Base-by-base conservation (phyloP, 345 rosid species). In the Combretum micranthum region DNA sequence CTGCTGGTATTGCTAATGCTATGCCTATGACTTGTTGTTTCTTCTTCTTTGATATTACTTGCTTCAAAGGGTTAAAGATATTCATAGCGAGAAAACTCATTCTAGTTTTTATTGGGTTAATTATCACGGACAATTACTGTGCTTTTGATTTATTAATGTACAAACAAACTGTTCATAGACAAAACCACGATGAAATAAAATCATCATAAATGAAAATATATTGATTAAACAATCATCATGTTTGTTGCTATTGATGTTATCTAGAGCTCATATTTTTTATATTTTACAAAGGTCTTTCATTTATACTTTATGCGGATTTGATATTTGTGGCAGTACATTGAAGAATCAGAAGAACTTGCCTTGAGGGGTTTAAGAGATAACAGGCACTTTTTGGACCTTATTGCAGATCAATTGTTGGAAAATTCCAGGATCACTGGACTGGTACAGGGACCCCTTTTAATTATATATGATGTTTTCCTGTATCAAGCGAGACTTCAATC, bases 281-380 rank as follows among this genome's bases (percentile, higher is more conserved):
- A 25, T 5, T 25, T 25, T 4, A 1, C 42, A 20, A 22, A n/a
- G 26, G 39, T 32, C 39, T 32, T 32, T 12, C 21, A 4, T 53
- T 17, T 55, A n/a, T 42, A 42, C 20, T 37, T 12, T 20, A 20
- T 63, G 39, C 43, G 44, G 25, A 45, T 50, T 65, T 54, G 59
- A 64, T 78, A 66, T 60, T 66, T 70, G 64, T 78, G 62, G 61
- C 82, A 92, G 98, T 92, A 84, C 62, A 77, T 88, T 63, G 96
- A 86, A 59, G 95, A 88, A 74, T 83, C 98, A 3, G 96, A 92
- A 81, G 93, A 88, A 69, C 88, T 92, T 72, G 95, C 98, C 13
- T 72, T 88, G 80, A 74, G 78, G 63, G 96, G 90, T 72, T 60
- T 92, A 74, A 75, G 65, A 59, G 75, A 74, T 50, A 92, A 92